phyloP scores from a whole-genome alignment of 108 stramenopile genomes.

The Skeletonema costatum region DNA sequence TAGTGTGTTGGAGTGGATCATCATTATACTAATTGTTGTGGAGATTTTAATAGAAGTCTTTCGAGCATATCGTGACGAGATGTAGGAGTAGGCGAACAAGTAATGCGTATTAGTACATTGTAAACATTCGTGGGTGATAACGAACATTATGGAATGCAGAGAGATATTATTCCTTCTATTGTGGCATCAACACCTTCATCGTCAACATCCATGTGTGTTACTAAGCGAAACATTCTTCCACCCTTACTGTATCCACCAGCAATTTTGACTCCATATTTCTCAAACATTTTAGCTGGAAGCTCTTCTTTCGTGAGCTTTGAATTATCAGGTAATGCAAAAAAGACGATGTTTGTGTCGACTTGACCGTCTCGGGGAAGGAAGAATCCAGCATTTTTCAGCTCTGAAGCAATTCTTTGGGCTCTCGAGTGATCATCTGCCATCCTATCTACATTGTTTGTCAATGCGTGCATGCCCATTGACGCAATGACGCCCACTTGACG shows the following conservation, averaged over 20 bases:
- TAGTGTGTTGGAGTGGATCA: slow-evolving; percentile 48
- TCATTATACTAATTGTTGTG: slow-evolving; percentile 45
- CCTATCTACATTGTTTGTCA: slow-evolving; percentile 82
- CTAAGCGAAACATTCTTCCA: slow-evolving; percentile 72
- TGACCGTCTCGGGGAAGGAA: slow-evolving; percentile 55
- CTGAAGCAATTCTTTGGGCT: slow-evolving; percentile 64
- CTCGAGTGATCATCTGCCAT: slow-evolving; percentile 83
- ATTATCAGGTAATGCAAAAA: slow-evolving; percentile 73
- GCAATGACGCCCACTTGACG: slow-evolving; percentile 94
- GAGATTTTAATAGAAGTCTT: slow-evolving; percentile 35
- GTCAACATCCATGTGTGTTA: slow-evolving; percentile 74
- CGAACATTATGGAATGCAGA: slow-evolving; percentile 5
- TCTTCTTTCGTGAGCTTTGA: slow-evolving; percentile 55
- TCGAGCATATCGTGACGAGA: slow-evolving; percentile 16
- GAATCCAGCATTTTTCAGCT: slow-evolving; percentile 63
- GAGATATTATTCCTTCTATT: slow-evolving; percentile 30
- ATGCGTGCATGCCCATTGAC: slow-evolving; percentile 88
- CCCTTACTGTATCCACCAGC: slow-evolving; percentile 72
- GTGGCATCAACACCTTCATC: slow-evolving; percentile 57
- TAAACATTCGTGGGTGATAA: background rate
- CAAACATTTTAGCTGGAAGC: slow-evolving; percentile 33
- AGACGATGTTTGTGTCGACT: slow-evolving; percentile 86
- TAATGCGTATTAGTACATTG: background rate
- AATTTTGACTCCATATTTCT: slow-evolving; percentile 66
- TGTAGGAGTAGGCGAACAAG: background rate